phyloP scores from a whole-genome alignment of 2,329 filamentous ascomycete genomes.

The Dactylonectria macrodidyma region DNA sequence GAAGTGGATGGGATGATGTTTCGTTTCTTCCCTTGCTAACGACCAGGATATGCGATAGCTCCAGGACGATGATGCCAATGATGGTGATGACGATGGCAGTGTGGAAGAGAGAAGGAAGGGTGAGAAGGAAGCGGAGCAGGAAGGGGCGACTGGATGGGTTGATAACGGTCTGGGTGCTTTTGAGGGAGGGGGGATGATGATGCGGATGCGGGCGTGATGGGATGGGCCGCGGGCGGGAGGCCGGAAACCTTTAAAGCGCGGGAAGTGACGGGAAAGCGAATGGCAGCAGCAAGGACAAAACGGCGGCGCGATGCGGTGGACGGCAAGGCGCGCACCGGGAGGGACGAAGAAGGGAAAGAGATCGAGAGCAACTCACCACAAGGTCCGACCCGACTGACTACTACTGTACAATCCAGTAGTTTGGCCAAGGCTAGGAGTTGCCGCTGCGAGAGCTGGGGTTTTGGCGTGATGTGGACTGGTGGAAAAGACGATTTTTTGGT shows the following conservation, averaged over 20 bases:
- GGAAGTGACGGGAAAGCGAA: constrained; percentile 45
- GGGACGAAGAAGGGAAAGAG: not conserved
- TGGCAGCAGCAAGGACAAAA: constrained; percentile 38
- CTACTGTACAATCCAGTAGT: constrained; percentile 2
- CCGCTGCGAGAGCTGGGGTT: constrained; percentile 15
- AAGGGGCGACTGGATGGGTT: constrained; percentile 25
- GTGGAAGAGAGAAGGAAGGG: constrained; percentile 1
- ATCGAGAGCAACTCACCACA: constrained; percentile 19
- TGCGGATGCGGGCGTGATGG: constrained; percentile 35
- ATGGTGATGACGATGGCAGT: constrained; percentile 6
- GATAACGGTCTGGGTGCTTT: constrained; percentile 26
- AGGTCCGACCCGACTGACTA: constrained; percentile 4
- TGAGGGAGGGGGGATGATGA: not conserved
- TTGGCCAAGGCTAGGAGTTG: constrained; percentile 7
- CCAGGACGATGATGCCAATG: constrained; percentile 2
- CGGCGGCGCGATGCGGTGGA: constrained; percentile 36
- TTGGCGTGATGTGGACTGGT: constrained; percentile 24
- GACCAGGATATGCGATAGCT: constrained; percentile 15
- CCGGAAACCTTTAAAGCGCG: constrained; percentile 44
- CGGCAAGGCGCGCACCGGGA: constrained; percentile 30
- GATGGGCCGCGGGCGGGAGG: constrained; percentile 41
- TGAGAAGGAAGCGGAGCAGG: constrained; percentile 13
- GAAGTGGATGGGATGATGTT: constrained; percentile 32
- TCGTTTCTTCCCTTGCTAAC: constrained; percentile 26
- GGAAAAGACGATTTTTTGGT: constrained; percentile 16